Evolutionary conservation across 306 rosid species (phyloP).

Genomic region (Carpinus viminea): DNA sequence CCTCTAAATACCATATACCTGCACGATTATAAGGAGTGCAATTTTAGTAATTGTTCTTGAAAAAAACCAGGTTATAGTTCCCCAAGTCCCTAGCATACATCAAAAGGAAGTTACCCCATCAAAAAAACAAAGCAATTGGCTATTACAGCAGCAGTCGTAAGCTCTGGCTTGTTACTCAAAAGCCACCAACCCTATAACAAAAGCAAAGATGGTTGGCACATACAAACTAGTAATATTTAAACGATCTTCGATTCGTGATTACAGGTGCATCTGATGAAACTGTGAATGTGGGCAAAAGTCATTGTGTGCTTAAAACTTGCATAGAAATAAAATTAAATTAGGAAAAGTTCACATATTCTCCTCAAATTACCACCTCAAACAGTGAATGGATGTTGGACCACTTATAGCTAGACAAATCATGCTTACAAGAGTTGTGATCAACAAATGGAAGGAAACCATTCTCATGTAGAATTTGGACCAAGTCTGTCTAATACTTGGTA

Average conservation of each 20-base stretch:
- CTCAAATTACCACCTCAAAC: too few species aligned
- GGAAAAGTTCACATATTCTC: too few species aligned
- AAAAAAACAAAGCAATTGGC: slow-evolving; percentile 81
- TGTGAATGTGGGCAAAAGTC: slow-evolving; percentile 6
- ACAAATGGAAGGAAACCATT: neutral
- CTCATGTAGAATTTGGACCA: neutral
- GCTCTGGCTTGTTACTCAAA: slow-evolving; percentile 67
- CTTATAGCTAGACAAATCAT: neutral
- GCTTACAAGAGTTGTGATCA: neutral
- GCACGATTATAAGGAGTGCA: slow-evolving; percentile 21
- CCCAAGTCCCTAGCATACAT: slow-evolving; percentile 3
- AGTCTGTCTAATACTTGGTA: neutral
- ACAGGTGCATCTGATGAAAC: slow-evolving; percentile 18
- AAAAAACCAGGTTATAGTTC: slow-evolving; percentile 5
- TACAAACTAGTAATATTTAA: slow-evolving; percentile 5
- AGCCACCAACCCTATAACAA: slow-evolving; percentile 92
- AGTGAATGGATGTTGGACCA: neutral
- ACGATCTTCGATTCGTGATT: slow-evolving; percentile 7
- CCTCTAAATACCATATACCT: slow-evolving; percentile 94
- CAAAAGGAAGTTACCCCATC: slow-evolving; percentile 62
- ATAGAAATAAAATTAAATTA: neutral
- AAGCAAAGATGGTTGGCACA: slow-evolving; percentile 27
- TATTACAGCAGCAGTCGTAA: slow-evolving; percentile 52
- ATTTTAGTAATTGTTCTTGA: neutral
- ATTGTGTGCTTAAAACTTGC: slow-evolving; percentile 4